Base-by-base conservation (phyloP, 495 filamentous ascomycete genomes). In the Trichoderma virens region DNA sequence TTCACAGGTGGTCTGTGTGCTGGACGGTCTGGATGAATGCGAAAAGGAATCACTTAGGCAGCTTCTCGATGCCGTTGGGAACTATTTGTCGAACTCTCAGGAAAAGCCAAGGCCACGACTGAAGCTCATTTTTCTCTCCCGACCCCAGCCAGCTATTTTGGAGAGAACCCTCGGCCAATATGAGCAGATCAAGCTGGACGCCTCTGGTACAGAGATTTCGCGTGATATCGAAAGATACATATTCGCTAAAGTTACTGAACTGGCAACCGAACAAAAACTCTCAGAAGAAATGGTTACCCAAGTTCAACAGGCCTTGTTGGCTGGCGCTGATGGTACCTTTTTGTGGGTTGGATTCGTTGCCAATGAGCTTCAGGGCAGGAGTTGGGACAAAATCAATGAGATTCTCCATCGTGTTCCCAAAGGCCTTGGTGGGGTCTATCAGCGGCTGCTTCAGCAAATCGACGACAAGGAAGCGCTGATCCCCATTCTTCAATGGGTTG, bases 11-110 rank as follows among this genome's bases (percentile, higher is more conserved):
- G 69, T 70, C 64, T 80, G 75, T 65, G 70, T 80, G 14, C 66
- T 80, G 8, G 78, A 82, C 60, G 79, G 76, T 59, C 65, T 82
- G 20, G 79, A 82, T 69, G 78, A 82, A 69, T 82, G 79, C 66
- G 76, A 79, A 60, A 69, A 76, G 28, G 70, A 71, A 64, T 78
- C 76, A 16, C 64, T 75, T 28, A 67, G 61, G 25, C 67, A 72
- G 67, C 65, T 80, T 68, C 65, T 76, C 7, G 56, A 68, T 69
- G 73, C 68, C 62, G 14, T 79, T 63, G 62, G 39, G 27, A 62
- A 64, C 60, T 60, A 69, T 41, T 71, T 73, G n/a, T 73, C 66
- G 38, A 45, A 62, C 1, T 61, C 60, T 65, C 39, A 18, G 14
- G 60, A 66, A 64, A 65, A 13, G 5, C 18, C 62, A 67, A 65